Evolutionary conservation across 2,329 filamentous ascomycete species (phyloP).

Genomic region (Pseudogymnoascus sp.): DNA sequence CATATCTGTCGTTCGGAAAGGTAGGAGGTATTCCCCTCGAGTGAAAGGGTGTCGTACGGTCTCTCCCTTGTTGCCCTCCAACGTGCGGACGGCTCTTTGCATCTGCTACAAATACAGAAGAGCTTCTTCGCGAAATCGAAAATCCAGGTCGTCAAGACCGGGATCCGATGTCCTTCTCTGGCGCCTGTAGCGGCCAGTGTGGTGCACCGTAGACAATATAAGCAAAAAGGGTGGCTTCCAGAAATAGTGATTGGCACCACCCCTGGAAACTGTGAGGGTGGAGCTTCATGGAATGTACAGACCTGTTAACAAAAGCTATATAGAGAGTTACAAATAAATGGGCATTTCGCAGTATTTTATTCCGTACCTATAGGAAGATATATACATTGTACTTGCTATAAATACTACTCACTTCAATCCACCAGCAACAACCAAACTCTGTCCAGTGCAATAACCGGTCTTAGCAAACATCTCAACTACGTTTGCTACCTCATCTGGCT

Average conservation of each 20-base stretch:
- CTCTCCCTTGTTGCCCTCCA: too few species aligned
- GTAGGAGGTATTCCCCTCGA: too few species aligned
- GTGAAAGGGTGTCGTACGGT: too few species aligned
- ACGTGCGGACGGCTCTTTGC: too few species aligned
- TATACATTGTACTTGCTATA: background rate
- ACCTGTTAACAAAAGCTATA: background rate
- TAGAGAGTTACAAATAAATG: background rate
- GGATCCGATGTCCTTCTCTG: too few species aligned
- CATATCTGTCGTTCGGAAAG: too few species aligned
- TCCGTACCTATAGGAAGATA: background rate
- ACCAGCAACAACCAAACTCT: conserved; percentile 35
- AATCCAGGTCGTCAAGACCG: too few species aligned
- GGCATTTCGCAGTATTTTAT: background rate
- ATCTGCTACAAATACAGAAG: too few species aligned
- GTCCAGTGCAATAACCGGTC: conserved; percentile 38
- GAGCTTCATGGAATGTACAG: background rate
- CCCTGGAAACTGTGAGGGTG: background rate
- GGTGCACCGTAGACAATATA: too few species aligned
- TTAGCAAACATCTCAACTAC: conserved; percentile 39
- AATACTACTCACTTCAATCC: conserved; percentile 24
- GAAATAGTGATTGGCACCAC: background rate
- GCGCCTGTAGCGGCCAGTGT: too few species aligned
- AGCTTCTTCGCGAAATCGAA: too few species aligned
- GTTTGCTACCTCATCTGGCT: conserved; percentile 38
- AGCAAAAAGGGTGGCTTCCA: background rate